phyloP scores from a whole-genome alignment of 345 rosid genomes.

The Zanthoxylum bungeanum region DNA sequence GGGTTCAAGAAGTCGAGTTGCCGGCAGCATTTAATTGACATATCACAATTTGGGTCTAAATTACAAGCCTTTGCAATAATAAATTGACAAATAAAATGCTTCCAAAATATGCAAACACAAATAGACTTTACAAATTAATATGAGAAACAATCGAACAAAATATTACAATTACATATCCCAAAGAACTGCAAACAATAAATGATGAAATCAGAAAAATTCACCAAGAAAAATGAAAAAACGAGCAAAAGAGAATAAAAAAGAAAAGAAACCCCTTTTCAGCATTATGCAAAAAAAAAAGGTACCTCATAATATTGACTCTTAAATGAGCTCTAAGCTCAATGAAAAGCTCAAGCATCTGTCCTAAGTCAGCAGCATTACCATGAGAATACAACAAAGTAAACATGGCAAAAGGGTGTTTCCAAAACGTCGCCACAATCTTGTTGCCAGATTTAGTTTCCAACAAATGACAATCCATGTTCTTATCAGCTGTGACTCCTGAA shows the following conservation, averaged over 20 bases:
- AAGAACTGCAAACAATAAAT: neutral
- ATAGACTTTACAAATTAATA: neutral
- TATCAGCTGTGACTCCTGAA: conserved; percentile 69
- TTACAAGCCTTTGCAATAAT: neutral
- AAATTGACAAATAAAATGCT: conserved; percentile 7
- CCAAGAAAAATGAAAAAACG: neutral
- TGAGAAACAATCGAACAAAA: conserved; percentile 1
- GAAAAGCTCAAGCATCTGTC: conserved; percentile 95
- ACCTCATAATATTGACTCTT: conserved; percentile 96
- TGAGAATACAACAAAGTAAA: conserved; percentile 92
- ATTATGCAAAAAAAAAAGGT: neutral
- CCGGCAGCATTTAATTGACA: neutral
- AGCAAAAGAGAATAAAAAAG: neutral
- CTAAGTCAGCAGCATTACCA: conserved; percentile 97
- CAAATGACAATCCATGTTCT: conserved; percentile 77
- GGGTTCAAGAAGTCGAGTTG: neutral
- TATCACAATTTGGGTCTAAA: conserved; percentile 5
- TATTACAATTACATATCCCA: neutral
- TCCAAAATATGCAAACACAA: conserved; percentile 19
- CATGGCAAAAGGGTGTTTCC: conserved; percentile 92
- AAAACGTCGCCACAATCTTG: conserved; percentile 82
- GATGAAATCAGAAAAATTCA: neutral
- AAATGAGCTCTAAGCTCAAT: conserved; percentile 95
- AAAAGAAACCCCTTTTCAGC: neutral
- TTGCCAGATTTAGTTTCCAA: conserved; percentile 75